Evolutionary conservation across 805 yeast genomes (phyloP).

Genomic region (Hanseniaspora taiwanica): DNA sequence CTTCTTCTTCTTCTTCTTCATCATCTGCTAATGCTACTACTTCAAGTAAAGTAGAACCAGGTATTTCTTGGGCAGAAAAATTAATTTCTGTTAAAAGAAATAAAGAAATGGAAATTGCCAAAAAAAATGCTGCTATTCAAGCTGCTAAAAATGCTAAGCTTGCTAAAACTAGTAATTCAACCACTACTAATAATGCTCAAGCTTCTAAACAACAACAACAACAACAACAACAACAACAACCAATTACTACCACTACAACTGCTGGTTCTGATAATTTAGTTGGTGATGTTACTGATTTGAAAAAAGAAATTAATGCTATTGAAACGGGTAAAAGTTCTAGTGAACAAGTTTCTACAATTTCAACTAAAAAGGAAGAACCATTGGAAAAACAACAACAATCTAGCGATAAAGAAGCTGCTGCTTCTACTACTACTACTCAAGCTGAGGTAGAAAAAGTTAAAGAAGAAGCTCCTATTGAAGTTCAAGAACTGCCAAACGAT

Average conservation of each 20-base stretch:
- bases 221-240: constrained; percentile 50
- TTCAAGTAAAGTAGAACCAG: background rate
- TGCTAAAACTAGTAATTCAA: constrained; percentile 9
- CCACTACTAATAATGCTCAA: constrained; percentile 22
- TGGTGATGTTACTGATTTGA: constrained; percentile 7
- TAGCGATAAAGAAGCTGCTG: constrained; percentile 5
- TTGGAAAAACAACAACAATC: too few relatives aligned
- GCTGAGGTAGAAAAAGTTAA: constrained; percentile 1
- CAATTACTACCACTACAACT: constrained; percentile 14
- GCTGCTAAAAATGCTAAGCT: constrained; percentile 16
- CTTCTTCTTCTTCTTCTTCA: constrained; percentile 14
- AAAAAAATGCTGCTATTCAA: constrained; percentile 15
- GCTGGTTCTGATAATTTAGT: constrained; percentile 1
- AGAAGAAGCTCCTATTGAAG: constrained; percentile 5
- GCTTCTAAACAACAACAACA: constrained; percentile 61
- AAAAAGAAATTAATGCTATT: constrained; percentile 6
- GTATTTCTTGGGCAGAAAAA: constrained; percentile 26
- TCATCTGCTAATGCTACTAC: constrained; percentile 14
- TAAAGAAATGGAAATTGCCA: constrained; percentile 9
- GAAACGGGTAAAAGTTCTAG: constrained; percentile 3
- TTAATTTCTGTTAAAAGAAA: constrained; percentile 1
- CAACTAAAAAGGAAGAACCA: background rate
- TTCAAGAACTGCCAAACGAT: constrained; percentile 5
- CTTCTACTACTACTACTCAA: too few relatives aligned
- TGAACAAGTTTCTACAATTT: background rate